Conservation (phyloP, 345 rosid genomes). For the Lumnitzera racemosa region DNA sequence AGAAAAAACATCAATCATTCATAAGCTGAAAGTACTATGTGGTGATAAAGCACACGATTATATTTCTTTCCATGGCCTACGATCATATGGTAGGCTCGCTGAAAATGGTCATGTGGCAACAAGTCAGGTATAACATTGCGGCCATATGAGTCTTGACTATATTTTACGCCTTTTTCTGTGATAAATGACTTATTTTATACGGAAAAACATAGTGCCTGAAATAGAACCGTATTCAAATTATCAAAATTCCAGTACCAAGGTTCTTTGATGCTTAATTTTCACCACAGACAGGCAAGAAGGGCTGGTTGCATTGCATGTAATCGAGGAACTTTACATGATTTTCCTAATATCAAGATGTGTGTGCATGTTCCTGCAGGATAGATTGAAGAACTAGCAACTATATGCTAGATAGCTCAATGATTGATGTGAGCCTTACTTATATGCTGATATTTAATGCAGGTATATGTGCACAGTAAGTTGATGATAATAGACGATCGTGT, state of each 20-base stretch:
- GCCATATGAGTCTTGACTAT: too few relatives aligned
- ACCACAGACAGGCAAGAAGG: too few relatives aligned
- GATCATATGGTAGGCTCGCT: slow-evolving; percentile 66
- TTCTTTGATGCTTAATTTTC: too few relatives aligned
- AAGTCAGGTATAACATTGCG: slow-evolving; percentile 52
- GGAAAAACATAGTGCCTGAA: not conserved
- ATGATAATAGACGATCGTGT: slow-evolving; percentile 72
- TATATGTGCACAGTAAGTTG: slow-evolving; percentile 91
- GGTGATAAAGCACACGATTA: slow-evolving; percentile 65
- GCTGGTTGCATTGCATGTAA: too few relatives aligned
- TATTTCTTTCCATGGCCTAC: slow-evolving; percentile 79
- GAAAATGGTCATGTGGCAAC: slow-evolving; percentile 67
- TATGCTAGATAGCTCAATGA: not conserved
- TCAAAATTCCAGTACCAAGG: too few relatives aligned
- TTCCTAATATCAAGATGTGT: too few relatives aligned
- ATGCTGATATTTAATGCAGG: slow-evolving; percentile 23
- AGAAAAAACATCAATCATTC: slow-evolving; percentile 64
- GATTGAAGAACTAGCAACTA: not conserved
- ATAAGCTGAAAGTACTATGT: slow-evolving; percentile 42
- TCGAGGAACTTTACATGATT: too few relatives aligned
- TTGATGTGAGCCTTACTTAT: not conserved
- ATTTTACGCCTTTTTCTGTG: not conserved
- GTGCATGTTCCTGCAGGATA: too few relatives aligned
- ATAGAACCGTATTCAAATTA: too few relatives aligned
- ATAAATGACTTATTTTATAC: not conserved